Base-by-base conservation (phyloP, 2,329 filamentous ascomycete species). In the Aaosphaeria arxii region DNA sequence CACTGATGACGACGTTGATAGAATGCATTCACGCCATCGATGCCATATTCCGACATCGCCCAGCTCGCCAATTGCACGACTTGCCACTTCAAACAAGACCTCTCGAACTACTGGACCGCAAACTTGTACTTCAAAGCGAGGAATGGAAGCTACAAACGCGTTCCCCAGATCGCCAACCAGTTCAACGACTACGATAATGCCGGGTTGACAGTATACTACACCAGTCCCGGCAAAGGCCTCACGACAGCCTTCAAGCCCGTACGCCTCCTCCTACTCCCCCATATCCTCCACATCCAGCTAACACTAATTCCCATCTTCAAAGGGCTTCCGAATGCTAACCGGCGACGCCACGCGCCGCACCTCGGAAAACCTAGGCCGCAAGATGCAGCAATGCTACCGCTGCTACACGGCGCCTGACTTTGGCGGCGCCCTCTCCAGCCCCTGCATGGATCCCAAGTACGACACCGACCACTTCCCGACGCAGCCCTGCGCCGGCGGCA, bases 401-500 rank as follows among this genome's bases (percentile, higher is more conserved):
- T 57, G 56, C 48, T 59, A 45, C 40, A 42, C 48, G 6, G 35
- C 52, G 30, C 43, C 49, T 1, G 54, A 59, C 36, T 59, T 50
- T 40, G 56, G 56, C 6, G 56, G 56, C 4, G 52, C 49, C 43
- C 46, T 47, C 39, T 56, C 53, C 29, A 45, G 54, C 11, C 55
- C 57, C n/a, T 57, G 55, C 36, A 30, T 53, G 40, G 57, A 59
- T 35, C 50, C 58, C 5, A 50, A 59, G 5, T 53, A 44, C 11
- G 57, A 76, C 56, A 65, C 61, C 9, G 66, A 74, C 53, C 46
- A 56, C 32, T 54, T 76, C 6, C 73, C 73, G 5, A 61, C 55
- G 13, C 46, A 54, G 57, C 52, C 59, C 17, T 76, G 73, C 59
- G 53, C 64, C 0, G 73, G 73, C 29, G 73, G 73, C 36, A 75